Conservation (phyloP, 2,329 filamentous ascomycete species). For the Colletotrichum eleusines region DNA sequence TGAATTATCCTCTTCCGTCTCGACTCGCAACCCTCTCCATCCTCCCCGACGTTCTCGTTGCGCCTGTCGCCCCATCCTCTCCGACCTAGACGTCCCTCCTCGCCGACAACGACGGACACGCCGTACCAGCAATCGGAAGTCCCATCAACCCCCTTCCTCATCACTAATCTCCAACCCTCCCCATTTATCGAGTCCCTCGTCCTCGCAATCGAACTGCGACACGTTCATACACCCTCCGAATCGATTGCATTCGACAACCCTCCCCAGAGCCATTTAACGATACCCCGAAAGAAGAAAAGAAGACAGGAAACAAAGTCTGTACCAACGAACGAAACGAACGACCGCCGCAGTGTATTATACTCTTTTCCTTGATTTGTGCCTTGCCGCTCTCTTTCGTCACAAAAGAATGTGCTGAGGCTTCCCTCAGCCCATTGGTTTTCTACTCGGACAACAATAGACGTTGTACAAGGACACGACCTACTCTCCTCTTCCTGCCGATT, state of each 20-base stretch:
- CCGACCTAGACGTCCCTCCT: neutral
- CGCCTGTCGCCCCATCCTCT: slow-evolving; percentile 7
- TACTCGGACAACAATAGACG: slow-evolving; percentile 5
- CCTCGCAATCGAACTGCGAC: slow-evolving; percentile 9
- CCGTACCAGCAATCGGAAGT: slow-evolving; percentile 6
- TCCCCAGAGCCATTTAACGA: slow-evolving; percentile 21
- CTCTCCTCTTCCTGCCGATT: slow-evolving; percentile 1
- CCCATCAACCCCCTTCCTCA: neutral
- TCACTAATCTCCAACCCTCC: slow-evolving; percentile 16
- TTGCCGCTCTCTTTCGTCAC: neutral
- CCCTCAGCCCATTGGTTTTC: slow-evolving; percentile 16
- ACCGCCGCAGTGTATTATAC: slow-evolving; percentile 26
- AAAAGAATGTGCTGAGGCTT: slow-evolving; percentile 37
- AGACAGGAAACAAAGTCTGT: neutral
- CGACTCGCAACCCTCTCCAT: slow-evolving; percentile 48
- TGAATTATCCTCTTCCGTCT: slow-evolving; percentile 45
- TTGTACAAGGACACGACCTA: slow-evolving; percentile 1
- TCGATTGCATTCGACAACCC: slow-evolving; percentile 3
- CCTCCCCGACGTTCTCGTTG: slow-evolving; percentile 42
- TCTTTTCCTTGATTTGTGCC: slow-evolving; percentile 11
- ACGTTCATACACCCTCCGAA: neutral
- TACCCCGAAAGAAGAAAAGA: slow-evolving; percentile 4
- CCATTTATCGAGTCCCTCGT: neutral
- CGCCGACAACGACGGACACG: slow-evolving; percentile 6
- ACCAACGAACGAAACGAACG: slow-evolving; percentile 31